phyloP scores from a whole-genome alignment of 495 filamentous ascomycete genomes.

The Penicillium turbatum region DNA sequence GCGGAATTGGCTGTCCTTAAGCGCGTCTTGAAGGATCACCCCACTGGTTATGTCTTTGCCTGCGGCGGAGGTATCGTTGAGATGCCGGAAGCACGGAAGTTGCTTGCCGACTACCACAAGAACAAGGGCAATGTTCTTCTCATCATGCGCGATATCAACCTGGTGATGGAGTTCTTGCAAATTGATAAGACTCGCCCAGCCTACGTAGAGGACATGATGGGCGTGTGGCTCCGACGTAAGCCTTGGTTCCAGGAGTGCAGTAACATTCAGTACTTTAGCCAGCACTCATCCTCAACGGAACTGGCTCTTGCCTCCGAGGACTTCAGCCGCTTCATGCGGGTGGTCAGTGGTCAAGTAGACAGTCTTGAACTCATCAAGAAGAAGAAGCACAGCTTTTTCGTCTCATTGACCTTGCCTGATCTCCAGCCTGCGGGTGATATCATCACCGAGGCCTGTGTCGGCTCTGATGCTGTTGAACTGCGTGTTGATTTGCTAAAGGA shows the following conservation, averaged over 20 bases:
- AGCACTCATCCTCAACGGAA: constrained; percentile 47
- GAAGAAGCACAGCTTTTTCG: constrained; percentile 84
- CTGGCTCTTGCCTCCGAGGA: constrained; percentile 66
- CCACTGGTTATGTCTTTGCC: constrained; percentile 78
- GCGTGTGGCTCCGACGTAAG: constrained; percentile 86
- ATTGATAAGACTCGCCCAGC: constrained; percentile 89
- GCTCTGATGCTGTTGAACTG: constrained; percentile 89
- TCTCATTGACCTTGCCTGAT: constrained; percentile 80
- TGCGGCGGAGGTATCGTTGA: constrained; percentile 95
- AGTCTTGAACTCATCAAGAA: constrained; percentile 60
- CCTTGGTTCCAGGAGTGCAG: constrained; percentile 92
- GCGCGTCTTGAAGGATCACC: constrained; percentile 65
- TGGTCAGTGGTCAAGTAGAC: constrained; percentile 65
- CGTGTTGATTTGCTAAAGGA: constrained; percentile 90
- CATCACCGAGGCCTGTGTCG: constrained; percentile 70
- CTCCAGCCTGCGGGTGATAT: constrained; percentile 57
- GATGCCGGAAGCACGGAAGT: constrained; percentile 70
- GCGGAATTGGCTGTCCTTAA: constrained; percentile 74
- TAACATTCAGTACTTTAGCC: constrained; percentile 90
- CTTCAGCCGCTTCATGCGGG: constrained; percentile 71
- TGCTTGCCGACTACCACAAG: constrained; percentile 69
- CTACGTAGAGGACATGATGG: constrained; percentile 89
- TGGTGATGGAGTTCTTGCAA: constrained; percentile 85
- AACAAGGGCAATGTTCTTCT: constrained; percentile 84
- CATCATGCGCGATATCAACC: constrained; percentile 80